phyloP scores from a whole-genome alignment of 2,329 filamentous ascomycete genomes.

The Talaromyces sp. region DNA sequence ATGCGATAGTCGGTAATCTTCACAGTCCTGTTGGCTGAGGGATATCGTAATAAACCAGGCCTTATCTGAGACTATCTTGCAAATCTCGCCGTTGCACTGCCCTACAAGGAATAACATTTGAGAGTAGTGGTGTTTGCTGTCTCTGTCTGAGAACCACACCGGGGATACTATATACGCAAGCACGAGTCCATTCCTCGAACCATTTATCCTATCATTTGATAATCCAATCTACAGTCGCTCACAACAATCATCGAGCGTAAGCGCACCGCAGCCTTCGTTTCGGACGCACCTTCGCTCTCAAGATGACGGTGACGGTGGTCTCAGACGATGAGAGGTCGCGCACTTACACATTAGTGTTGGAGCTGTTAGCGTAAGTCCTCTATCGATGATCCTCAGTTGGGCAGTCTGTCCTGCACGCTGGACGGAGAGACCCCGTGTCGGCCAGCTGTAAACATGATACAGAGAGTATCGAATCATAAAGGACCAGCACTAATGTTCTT shows the following conservation, averaged over 20 bases:
- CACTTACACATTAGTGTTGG: slow-evolving; percentile 93
- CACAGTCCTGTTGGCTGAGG: background rate
- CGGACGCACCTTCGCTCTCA: background rate
- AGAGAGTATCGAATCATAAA: background rate
- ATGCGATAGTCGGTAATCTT: background rate
- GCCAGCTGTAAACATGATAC: background rate
- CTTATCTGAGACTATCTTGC: background rate
- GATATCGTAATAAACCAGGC: background rate
- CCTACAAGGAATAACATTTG: background rate
- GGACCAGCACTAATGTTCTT: background rate
- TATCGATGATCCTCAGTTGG: slow-evolving; percentile 62
- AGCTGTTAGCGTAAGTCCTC: slow-evolving; percentile 99
- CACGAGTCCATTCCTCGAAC: background rate
- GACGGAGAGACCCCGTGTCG: background rate
- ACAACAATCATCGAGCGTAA: slow-evolving; percentile 37
- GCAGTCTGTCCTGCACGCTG: background rate
- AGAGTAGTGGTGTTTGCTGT: background rate
- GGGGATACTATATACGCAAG: slow-evolving; percentile 1
- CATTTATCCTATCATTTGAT: background rate
- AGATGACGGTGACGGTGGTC: slow-evolving; percentile 1
- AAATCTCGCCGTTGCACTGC: background rate
- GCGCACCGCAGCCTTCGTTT: background rate
- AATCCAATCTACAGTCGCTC: background rate
- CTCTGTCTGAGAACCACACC: background rate
- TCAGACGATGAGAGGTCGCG: slow-evolving; percentile 98